Conservation (phyloP, 305 asterid genomes). For the Fraxinus ornus region DNA sequence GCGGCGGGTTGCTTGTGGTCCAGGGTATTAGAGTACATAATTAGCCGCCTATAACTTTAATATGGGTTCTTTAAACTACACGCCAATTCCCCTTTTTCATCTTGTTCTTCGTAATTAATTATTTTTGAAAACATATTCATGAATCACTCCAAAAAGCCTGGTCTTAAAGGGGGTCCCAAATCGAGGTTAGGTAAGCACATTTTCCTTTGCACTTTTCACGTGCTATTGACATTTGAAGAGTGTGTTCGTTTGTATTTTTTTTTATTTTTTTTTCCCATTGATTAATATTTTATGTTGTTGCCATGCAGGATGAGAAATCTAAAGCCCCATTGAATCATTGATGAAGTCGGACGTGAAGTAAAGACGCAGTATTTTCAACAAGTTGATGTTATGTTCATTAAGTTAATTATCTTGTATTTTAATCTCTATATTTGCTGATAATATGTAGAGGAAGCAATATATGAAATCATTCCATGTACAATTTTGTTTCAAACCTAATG, state of each 20-base stretch:
- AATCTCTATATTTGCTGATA: not conserved
- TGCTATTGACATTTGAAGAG: not conserved
- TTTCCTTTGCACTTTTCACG: not conserved
- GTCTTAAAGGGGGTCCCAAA: not conserved
- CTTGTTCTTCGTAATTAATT: not conserved
- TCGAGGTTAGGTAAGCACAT: not conserved
- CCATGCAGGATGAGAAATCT: slow-evolving; percentile 42
- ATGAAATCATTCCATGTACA: not conserved
- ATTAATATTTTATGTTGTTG: not conserved
- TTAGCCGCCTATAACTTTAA: too few species aligned
- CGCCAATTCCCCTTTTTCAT: not conserved
- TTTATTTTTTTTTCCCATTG: not conserved
- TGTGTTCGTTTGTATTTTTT: not conserved
- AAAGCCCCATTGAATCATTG: slow-evolving; percentile 18
- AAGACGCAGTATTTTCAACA: slow-evolving; percentile 11
- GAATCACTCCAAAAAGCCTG: not conserved
- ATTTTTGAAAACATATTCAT: not conserved
- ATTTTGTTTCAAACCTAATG: not conserved
- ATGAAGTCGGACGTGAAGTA: not conserved
- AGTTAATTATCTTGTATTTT: not conserved
- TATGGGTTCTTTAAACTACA: too few species aligned
- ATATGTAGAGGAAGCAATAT: not conserved
- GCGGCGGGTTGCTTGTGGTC: too few species aligned
- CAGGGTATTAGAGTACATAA: too few species aligned
- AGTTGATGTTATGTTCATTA: too few species aligned